Evolutionary conservation across 2,329 filamentous ascomycete species (phyloP).

Genomic region (Verticillium isaacii): DNA sequence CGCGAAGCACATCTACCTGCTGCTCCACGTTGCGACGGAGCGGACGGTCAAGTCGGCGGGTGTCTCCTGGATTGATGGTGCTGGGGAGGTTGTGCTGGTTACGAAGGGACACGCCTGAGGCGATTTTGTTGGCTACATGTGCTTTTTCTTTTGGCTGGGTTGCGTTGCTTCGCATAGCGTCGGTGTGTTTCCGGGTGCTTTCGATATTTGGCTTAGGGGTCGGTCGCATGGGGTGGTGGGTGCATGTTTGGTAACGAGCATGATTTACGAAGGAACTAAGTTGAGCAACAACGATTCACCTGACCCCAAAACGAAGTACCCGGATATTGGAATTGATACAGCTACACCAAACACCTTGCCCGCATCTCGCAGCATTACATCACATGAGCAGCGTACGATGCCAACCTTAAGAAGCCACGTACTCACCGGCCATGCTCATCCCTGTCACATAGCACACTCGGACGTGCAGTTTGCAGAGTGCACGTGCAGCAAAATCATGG

Average conservation of each 20-base stretch:
- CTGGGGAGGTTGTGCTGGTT: slow-evolving; percentile 46
- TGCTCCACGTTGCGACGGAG: slow-evolving; percentile 69
- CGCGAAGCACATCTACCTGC: slow-evolving; percentile 66
- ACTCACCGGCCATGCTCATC: too few relatives aligned
- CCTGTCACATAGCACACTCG: too few relatives aligned
- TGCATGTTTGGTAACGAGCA: neutral
- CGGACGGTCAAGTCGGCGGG: slow-evolving; percentile 54
- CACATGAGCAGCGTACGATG: too few relatives aligned
- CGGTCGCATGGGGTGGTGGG: neutral
- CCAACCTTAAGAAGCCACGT: too few relatives aligned
- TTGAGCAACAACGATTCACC: neutral
- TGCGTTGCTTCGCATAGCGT: neutral
- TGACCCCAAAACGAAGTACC: neutral
- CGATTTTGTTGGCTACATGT: neutral
- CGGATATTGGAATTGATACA: neutral
- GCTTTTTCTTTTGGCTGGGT: neutral
- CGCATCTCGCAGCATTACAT: neutral
- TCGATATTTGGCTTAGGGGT: neutral
- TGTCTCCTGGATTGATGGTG: slow-evolving; percentile 62
- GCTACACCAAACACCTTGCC: neutral
- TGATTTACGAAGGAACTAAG: neutral
- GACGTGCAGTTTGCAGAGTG: too few relatives aligned
- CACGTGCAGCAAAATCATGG: neutral
- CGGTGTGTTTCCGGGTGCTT: neutral
- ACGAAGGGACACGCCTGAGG: slow-evolving; percentile 7